Conservation (phyloP, 306 rosid species). For the Glycine tomentella region DNA sequence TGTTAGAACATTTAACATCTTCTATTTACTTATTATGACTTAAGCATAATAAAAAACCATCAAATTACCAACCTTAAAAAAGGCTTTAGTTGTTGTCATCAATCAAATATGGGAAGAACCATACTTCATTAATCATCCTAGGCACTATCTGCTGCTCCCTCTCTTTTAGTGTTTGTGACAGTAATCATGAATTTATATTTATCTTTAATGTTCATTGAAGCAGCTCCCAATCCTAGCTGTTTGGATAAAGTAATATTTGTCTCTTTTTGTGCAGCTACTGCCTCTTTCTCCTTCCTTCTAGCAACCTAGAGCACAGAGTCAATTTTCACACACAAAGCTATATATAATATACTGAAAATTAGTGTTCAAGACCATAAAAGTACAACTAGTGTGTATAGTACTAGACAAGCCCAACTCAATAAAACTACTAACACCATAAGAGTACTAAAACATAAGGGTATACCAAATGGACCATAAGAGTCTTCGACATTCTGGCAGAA, state of each 20-base stretch:
- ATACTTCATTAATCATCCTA: slow-evolving; percentile 72
- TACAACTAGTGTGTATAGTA: neutral
- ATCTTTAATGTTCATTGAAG: slow-evolving; percentile 74
- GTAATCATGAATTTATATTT: slow-evolving; percentile 83
- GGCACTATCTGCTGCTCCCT: slow-evolving; percentile 89
- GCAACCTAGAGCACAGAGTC: slow-evolving; percentile 62
- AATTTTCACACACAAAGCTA: neutral
- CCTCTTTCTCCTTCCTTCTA: slow-evolving; percentile 90
- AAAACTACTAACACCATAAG: slow-evolving; percentile 1
- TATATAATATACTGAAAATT: slow-evolving; percentile 14
- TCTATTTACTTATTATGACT: too few relatives aligned
- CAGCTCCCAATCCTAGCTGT: slow-evolving; percentile 56
- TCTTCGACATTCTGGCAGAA: too few relatives aligned
- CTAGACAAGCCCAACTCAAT: slow-evolving; percentile 8
- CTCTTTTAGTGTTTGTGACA: slow-evolving; percentile 55
- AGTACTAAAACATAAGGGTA: slow-evolving; percentile 5
- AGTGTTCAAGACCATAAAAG: neutral
- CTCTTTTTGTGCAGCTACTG: slow-evolving; percentile 81
- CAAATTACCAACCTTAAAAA: slow-evolving; percentile 46
- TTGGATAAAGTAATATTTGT: slow-evolving; percentile 68
- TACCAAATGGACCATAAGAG: too few relatives aligned
- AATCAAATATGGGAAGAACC: slow-evolving; percentile 40
- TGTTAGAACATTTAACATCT: too few relatives aligned
- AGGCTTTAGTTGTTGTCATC: slow-evolving; percentile 41
- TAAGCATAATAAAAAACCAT: too few relatives aligned